Evolutionary conservation across 441 rosid species (phyloP).

Genomic region (Francoa sonchifolia): DNA sequence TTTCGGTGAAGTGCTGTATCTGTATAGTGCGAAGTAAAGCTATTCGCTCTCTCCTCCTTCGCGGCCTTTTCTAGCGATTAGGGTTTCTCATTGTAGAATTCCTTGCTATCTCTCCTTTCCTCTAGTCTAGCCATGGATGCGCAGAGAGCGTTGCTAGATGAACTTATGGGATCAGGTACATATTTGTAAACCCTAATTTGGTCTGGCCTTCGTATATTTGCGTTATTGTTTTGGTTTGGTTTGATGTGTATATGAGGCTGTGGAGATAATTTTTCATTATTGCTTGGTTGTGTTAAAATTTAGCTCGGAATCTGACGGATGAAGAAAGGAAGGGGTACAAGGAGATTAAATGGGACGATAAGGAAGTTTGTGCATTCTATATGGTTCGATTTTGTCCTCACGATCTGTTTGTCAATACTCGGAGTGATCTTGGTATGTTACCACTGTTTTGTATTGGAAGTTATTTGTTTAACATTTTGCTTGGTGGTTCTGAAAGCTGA

Average conservation of each 20-base stretch:
- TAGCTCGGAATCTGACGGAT: conserved; percentile 86
- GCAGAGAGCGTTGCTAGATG: conserved; percentile 91
- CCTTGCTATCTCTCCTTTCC: too few species aligned
- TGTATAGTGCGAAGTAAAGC: too few species aligned
- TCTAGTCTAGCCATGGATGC: conserved; percentile 85
- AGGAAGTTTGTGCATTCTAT: conserved; percentile 85
- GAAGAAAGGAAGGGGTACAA: conserved; percentile 72
- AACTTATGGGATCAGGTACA: conserved; percentile 94
- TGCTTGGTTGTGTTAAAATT: not conserved
- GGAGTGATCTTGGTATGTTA: conserved; percentile 82
- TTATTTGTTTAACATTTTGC: too few species aligned
- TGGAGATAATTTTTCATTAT: not conserved
- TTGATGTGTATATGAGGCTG: not conserved
- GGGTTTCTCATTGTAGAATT: too few species aligned
- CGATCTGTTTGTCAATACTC: conserved; percentile 94
- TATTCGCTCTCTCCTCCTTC: too few species aligned
- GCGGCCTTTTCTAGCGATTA: too few species aligned
- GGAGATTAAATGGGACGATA: conserved; percentile 88
- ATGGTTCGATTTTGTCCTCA: conserved; percentile 99
- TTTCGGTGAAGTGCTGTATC: too few species aligned
- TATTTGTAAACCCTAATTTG: conserved; percentile 2
- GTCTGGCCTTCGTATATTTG: not conserved
- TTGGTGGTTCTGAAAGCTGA: too few species aligned
- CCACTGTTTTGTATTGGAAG: too few species aligned
- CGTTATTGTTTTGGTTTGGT: not conserved